Conservation (phyloP, 768 basidiomycete species). For the Lactifluus rugatus region DNA sequence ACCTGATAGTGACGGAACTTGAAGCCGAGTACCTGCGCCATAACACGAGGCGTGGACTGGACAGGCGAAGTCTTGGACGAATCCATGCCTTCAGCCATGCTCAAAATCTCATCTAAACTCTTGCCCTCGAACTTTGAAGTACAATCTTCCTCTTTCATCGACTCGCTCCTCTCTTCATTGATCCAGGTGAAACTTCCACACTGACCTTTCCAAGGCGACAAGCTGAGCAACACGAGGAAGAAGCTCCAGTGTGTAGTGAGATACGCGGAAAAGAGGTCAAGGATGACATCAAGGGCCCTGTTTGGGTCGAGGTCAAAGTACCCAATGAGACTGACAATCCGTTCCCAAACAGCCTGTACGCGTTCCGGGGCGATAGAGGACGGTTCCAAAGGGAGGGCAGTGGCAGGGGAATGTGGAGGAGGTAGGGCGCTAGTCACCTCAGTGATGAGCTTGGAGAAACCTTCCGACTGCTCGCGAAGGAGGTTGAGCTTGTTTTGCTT, state of each 20-base stretch:
- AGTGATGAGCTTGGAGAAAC: constrained; percentile 85
- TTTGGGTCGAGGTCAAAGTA: constrained; percentile 97
- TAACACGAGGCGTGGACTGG: constrained; percentile 42
- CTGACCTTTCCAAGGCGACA: constrained; percentile 64
- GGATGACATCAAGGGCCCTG: constrained; percentile 83
- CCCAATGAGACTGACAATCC: constrained; percentile 80
- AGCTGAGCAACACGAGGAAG: constrained; percentile 77
- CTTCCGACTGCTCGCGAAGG: constrained; percentile 93
- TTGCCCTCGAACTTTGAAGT: constrained; percentile 41
- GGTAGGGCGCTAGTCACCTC: constrained; percentile 75
- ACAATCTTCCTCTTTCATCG: constrained; percentile 14
- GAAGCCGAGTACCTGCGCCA: constrained; percentile 95
- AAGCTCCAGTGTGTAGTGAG: constrained; percentile 77
- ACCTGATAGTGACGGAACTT: constrained; percentile 92
- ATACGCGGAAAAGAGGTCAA: constrained; percentile 83
- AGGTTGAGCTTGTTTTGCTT: constrained; percentile 99
- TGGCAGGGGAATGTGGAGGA: constrained; percentile 57
- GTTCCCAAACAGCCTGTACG: constrained; percentile 66
- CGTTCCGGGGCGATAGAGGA: constrained; percentile 49
- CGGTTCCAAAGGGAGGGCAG: constrained; percentile 57
- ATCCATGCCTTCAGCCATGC: constrained; percentile 37
- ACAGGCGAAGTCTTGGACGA: constrained; percentile 9
- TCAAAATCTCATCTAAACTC: constrained; percentile 56
- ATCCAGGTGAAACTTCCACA: constrained; percentile 10
- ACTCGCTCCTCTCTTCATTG: constrained; percentile 5